Evolutionary conservation across 2,329 filamentous ascomycete species (phyloP).

Genomic region (Penicillium freii): DNA sequence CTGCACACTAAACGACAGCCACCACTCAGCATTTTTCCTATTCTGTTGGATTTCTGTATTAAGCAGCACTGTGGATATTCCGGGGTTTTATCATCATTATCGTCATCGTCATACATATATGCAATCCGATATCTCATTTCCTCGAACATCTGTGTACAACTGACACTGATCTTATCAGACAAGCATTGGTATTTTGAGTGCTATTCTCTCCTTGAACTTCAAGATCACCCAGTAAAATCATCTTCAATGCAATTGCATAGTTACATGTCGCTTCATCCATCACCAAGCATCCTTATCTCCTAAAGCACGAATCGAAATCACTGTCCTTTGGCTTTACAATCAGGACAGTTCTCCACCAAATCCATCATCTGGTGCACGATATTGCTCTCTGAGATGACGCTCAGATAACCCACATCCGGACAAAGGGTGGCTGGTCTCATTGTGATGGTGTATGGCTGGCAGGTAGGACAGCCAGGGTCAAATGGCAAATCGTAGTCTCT

Average conservation of each 20-base stretch:
- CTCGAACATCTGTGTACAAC: not conserved
- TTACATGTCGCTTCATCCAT: not conserved
- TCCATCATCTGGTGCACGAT: constrained; percentile 13
- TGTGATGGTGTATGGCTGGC: constrained; percentile 6
- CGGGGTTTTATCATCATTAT: not conserved
- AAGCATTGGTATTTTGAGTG: not conserved
- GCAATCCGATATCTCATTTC: not conserved
- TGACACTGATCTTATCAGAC: not conserved
- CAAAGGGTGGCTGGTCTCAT: not conserved
- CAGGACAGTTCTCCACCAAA: constrained; percentile 10
- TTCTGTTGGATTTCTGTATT: not conserved
- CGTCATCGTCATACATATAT: not conserved
- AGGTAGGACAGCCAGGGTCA: constrained; percentile 8
- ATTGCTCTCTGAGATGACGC: constrained; percentile 4
- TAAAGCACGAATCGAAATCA: not conserved
- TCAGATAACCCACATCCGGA: not conserved
- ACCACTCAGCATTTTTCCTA: not conserved
- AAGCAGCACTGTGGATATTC: not conserved
- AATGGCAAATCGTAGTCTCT: constrained; percentile 8
- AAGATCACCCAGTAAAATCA: not conserved
- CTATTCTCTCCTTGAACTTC: not conserved
- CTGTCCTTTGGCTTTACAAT: not conserved
- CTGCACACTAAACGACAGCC: constrained; percentile 19
- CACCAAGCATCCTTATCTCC: not conserved
- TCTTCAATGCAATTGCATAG: not conserved